Percentiles rank a stretch among this genome's conserved stretches.
Conservation (phyloP, 2,329 filamentous ascomycete genomes). For the Hysterium pulicare region DNA sequence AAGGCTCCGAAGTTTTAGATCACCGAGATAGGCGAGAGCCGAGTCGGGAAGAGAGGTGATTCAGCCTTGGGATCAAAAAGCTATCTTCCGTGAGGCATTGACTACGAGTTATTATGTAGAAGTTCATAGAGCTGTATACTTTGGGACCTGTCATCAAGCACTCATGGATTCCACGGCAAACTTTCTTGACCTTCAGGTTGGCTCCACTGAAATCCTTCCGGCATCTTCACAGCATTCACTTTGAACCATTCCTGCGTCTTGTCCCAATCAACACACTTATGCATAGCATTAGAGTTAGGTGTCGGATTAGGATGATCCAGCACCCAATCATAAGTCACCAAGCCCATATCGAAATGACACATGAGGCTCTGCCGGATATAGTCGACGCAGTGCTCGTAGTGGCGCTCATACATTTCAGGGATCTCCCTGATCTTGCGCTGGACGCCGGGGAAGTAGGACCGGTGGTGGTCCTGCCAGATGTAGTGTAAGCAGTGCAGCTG, state of each 20-base stretch:
- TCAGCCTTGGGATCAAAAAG: too few relatives aligned
- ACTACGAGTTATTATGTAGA: too few relatives aligned
- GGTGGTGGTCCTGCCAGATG: slow-evolving; percentile 13
- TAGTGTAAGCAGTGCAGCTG: slow-evolving; percentile 11
- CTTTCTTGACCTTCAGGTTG: neutral
- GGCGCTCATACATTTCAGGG: slow-evolving; percentile 10
- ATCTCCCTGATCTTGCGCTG: slow-evolving; percentile 4
- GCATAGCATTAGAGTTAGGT: neutral
- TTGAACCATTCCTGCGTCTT: neutral
- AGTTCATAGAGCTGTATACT: too few relatives aligned
- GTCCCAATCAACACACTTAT: neutral
- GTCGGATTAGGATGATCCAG: slow-evolving; percentile 12
- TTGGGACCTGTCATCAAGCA: too few relatives aligned
- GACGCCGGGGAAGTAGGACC: slow-evolving; percentile 2
- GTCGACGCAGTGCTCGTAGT: slow-evolving; percentile 18
- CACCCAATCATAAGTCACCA: slow-evolving; percentile 15
- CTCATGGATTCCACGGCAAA: slow-evolving; percentile 1
- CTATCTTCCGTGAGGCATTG: too few relatives aligned
- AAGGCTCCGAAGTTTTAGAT: too few relatives aligned
- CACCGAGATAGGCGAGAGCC: too few relatives aligned
- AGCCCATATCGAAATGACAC: slow-evolving; percentile 13
- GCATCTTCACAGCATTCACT: neutral
- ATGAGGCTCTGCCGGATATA: slow-evolving; percentile 17
- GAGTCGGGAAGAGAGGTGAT: too few relatives aligned
- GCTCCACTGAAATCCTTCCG: neutral